A percentile compares a stretch with the other conserved stretches of the same genome.
Evolutionary conservation across 352 stramenopile genomes (phyloP).

Genomic region (Phytophthora capsici): DNA sequence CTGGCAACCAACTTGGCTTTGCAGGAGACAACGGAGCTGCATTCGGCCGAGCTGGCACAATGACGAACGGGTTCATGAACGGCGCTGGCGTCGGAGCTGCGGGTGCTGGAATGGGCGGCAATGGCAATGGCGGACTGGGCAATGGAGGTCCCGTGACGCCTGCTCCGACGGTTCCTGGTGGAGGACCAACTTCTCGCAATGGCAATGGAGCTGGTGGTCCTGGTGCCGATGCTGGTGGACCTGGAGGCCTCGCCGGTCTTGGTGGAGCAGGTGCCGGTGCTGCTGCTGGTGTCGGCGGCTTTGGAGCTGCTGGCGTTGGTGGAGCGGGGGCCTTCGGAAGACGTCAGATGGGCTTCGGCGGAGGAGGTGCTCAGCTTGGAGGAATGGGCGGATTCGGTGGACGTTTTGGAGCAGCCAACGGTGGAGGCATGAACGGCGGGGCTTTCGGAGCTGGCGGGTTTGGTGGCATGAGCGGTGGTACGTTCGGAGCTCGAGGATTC

Average conservation of each 20-base stretch:
- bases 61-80: conserved; percentile 7
- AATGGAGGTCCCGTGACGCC: conserved; percentile 18
- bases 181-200: conserved; percentile 6
- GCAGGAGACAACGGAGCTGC: conserved; percentile 7
- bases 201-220: neutral
- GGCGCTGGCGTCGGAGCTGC: neutral
- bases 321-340: too few relatives aligned
- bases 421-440: conserved; percentile 6
- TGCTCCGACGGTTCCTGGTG: conserved; percentile 25
- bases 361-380: neutral
- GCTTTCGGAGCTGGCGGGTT: conserved; percentile 2
- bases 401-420: conserved; percentile 4
- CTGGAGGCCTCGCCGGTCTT: conserved; percentile 7
- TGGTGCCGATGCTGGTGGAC: conserved; percentile 1
- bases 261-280: too few relatives aligned
- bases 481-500: conserved; percentile 2
- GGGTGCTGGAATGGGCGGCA: conserved; percentile 1
- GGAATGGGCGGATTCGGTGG: conserved; percentile 9
- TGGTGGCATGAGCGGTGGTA: conserved; percentile 9
- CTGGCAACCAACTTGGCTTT: conserved; percentile 3
- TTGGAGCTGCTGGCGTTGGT: neutral
- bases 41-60: conserved; percentile 2
- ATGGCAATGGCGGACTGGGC: conserved; percentile 3
- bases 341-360: conserved; percentile 1
- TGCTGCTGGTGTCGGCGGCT: neutral